Evolutionary conservation across 2,329 filamentous ascomycete species (phyloP), one percentile per base, ranked within the genome.

Genomic region (Diplodia seriata): DNA sequence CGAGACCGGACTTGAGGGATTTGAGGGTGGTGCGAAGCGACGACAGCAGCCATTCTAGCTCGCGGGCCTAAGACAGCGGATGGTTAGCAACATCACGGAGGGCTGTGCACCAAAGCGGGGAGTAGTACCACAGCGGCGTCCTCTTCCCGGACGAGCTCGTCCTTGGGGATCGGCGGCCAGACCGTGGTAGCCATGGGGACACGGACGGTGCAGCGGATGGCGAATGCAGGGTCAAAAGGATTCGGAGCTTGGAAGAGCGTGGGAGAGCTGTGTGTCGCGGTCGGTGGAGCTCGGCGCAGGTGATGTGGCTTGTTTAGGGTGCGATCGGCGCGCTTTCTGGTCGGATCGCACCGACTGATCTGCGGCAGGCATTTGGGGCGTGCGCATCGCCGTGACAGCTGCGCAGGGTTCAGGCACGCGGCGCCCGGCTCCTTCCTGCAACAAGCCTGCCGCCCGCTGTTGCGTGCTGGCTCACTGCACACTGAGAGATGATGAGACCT

Each of bases 1-100:
- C 89, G 3, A 98, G 87, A 69, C 93, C 92, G 71, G 86, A 84
- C 73, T 89, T 88, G 69, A 91, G 79, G 18, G 87, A 85, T 65
- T 82, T 81, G 62, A 91, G 81, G 31, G 87, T 89, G 63, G 87
- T 85, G 74, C 88, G 86, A 57, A 91, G 80, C 50, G 87, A 84
- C 20, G 80, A 77, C 23, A 90, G 81, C 36, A 90, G 84, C 89
- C 89, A 90, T 79, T 85, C 82, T 43, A 90, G 82, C 79, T 91
- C 89, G 69, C 80, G 81, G 65, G 82, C 80, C 84, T 86, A 59
- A 20, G 53, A 31, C 43, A 47, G 43, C 6, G 56, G 9, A 67
- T 31, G 43, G 50, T 69, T 36, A 69, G 71, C 40, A 49, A 64
- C 51, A 62, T 18, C 3, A 23, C 38, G n/a, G 26, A 12, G 36